Evolutionary conservation across 2,329 filamentous ascomycete species (phyloP).

Genomic region (Diaporthe sp.): DNA sequence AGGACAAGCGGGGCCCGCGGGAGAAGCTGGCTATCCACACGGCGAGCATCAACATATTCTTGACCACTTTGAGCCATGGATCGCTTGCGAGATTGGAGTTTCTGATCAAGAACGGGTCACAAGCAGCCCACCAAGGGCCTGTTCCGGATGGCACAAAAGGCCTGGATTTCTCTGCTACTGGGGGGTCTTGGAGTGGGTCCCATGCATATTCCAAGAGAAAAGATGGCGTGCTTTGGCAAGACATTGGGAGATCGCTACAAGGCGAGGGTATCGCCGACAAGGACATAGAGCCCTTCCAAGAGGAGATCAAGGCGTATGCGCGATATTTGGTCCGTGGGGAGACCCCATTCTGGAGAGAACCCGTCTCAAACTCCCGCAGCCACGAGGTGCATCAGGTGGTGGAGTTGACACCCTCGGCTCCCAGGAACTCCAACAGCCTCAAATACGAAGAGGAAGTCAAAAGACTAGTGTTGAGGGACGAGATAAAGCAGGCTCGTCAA

Average conservation of each 20-base stretch:
- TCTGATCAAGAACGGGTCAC: slow-evolving; percentile 14
- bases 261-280: background rate
- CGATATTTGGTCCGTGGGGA: slow-evolving; percentile 9
- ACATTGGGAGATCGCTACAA: background rate
- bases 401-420: background rate
- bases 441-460: background rate
- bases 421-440: background rate
- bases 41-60: slow-evolving; percentile 23
- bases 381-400: background rate
- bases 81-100: slow-evolving; percentile 24
- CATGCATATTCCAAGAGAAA: background rate
- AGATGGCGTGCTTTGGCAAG: background rate
- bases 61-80: slow-evolving; percentile 14
- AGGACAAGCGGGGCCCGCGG: slow-evolving; percentile 22
- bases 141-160: background rate
- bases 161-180: background rate
- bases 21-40: slow-evolving; percentile 14
- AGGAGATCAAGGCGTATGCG: slow-evolving; percentile 27
- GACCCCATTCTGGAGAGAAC: slow-evolving; percentile 8
- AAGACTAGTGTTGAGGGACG: background rate
- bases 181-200: background rate
- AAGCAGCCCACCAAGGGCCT: background rate
- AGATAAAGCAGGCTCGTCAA: slow-evolving; percentile 11
- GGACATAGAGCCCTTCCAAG: slow-evolving; percentile 4
- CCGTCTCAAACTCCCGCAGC: background rate